Evolutionary conservation across 345 rosid species (phyloP).

Genomic region (Toxicodendron radicans): DNA sequence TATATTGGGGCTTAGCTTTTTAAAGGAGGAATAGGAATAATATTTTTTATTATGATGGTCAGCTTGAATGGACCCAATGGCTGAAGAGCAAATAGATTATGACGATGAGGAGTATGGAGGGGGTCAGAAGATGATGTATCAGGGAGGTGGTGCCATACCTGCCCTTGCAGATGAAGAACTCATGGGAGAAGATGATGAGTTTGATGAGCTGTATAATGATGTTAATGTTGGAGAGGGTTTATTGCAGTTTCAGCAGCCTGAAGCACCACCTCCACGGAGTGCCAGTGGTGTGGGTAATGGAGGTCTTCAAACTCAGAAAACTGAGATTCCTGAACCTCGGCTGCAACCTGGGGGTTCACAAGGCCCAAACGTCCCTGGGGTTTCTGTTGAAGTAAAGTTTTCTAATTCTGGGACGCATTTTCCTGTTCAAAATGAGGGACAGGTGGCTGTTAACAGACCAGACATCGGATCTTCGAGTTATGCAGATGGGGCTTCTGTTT

Average conservation of each 20-base stretch:
- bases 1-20: constrained; percentile 10
- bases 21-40: constrained; percentile 14
- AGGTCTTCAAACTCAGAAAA: constrained; percentile 40
- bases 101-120: constrained; percentile 59
- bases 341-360: constrained; percentile 37
- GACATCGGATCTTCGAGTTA: constrained; percentile 50
- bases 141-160: constrained; percentile 79
- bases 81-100: constrained; percentile 53
- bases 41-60: constrained; percentile 26
- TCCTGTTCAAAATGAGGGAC: constrained; percentile 39
- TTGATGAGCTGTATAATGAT: constrained; percentile 84
- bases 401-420: constrained; percentile 34
- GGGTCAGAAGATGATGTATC: constrained; percentile 57
- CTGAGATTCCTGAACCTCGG: constrained; percentile 42
- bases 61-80: constrained; percentile 49
- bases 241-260: constrained; percentile 57
- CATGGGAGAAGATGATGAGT: constrained; percentile 82
- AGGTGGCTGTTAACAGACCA: constrained; percentile 40
- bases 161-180: constrained; percentile 80
- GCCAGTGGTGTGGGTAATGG: constrained; percentile 36
- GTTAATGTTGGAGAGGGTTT: constrained; percentile 85
- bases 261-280: constrained; percentile 40
- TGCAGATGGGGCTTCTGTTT: constrained; percentile 44
- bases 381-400: constrained; percentile 48
- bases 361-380: constrained; percentile 40